Evolutionary conservation across 2,329 filamentous ascomycete species (phyloP).

Genomic region (Tothia fuscella): DNA sequence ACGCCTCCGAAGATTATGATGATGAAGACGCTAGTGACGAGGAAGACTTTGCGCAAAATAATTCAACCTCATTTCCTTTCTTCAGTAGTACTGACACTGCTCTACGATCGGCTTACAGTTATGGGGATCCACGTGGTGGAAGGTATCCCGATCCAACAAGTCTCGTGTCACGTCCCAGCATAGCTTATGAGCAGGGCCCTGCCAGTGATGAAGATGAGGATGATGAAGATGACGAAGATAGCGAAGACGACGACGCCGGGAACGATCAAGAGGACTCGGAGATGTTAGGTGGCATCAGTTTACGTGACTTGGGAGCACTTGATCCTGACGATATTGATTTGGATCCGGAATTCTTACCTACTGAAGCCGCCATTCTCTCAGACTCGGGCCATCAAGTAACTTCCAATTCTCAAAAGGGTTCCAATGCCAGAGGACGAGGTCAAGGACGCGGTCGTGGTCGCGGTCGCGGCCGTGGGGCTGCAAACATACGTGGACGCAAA

Average conservation of each 20-base stretch:
- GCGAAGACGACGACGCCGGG: slow-evolving; percentile 21
- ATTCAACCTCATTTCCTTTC: slow-evolving; percentile 3
- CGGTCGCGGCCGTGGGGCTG: slow-evolving; percentile 4
- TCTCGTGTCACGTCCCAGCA: background rate
- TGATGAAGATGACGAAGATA: slow-evolving; percentile 21
- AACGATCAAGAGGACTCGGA: slow-evolving; percentile 12
- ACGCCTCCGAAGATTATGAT: background rate
- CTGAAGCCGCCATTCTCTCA: background rate
- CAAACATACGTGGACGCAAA: background rate
- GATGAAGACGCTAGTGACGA: slow-evolving; percentile 3
- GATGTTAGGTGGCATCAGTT: slow-evolving; percentile 15
- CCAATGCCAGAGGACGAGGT: background rate
- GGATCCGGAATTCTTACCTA: slow-evolving; percentile 4
- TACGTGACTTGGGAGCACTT: background rate
- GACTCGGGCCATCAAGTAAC: background rate
- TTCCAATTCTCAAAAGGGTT: background rate
- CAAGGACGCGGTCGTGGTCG: slow-evolving; percentile 3
- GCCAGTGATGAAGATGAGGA: background rate
- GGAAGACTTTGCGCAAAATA: background rate
- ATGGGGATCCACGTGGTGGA: slow-evolving; percentile 10
- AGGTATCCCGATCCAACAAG: slow-evolving; percentile 8
- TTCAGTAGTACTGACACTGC: slow-evolving; percentile 9
- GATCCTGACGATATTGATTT: background rate
- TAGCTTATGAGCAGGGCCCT: background rate
- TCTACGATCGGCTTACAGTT: slow-evolving; percentile 7